These are phyloP conservation scores for Auriscalpium microsporum DNA, from an alignment of 768 basidiomycete genomes.

Conservation along the genomic window DNA sequence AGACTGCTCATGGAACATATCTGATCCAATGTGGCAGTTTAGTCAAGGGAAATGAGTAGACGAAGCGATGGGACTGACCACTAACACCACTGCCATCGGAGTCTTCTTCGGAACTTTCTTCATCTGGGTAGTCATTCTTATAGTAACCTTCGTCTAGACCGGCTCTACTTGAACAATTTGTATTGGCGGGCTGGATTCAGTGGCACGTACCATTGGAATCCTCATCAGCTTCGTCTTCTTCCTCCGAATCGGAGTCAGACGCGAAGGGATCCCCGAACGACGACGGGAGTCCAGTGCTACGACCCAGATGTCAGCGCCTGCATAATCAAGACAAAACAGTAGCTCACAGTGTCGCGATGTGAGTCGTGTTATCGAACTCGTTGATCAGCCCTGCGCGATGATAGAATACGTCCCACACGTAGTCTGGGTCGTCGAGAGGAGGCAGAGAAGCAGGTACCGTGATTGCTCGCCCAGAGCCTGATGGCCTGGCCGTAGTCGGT, in stretches of 20 bases:
- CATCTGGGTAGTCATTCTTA: constrained; percentile 80
- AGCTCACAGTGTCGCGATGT: constrained; percentile 59
- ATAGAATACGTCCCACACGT: constrained; percentile 82
- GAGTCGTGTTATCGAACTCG: constrained; percentile 48
- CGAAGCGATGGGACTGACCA: not conserved
- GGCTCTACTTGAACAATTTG: not conserved
- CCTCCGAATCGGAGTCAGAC: constrained; percentile 55
- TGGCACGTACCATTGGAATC: constrained; percentile 64
- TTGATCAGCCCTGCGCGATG: constrained; percentile 51
- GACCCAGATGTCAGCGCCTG: not conserved
- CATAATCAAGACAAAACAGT: not conserved
- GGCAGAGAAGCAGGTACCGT: constrained; percentile 1
- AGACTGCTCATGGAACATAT: not conserved
- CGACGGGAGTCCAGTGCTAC: constrained; percentile 57
- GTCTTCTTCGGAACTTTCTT: constrained; percentile 33
- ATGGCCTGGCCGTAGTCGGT: constrained; percentile 5
- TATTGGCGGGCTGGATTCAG: not conserved
- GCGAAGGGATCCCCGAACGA: constrained; percentile 38
- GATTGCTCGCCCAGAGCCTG: constrained; percentile 1
- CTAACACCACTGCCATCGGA: constrained; percentile 23
- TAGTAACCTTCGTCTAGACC: constrained; percentile 69
- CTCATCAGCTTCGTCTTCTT: constrained; percentile 71
- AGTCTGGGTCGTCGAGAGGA: constrained; percentile 39
- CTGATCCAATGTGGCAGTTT: not conserved
- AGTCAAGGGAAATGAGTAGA: not conserved